Base-by-base conservation (phyloP, 805 yeast species). In the Candida fluviatilis region DNA sequence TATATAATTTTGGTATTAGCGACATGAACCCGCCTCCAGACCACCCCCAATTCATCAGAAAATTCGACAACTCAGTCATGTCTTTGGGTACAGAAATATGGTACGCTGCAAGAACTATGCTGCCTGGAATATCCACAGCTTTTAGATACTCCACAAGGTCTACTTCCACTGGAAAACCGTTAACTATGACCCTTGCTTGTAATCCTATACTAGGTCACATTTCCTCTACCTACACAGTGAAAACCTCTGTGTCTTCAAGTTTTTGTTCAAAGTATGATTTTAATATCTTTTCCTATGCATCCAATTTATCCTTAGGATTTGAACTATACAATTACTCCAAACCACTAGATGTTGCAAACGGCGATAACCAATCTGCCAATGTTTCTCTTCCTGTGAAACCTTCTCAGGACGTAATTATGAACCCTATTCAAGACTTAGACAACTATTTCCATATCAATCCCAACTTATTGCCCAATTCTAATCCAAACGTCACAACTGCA, bases 151-250 rank as follows among this genome's bases (percentile, higher is more conserved):
- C 91, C 1, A 86, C 96, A 0, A 82, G 86, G 44, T 80, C 96
- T 0, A 80, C 93, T 0, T 78, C 85, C 31, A 84, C 95, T 0
- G 95, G 95, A 3, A 84, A 87, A 45, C 99, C 99, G 0, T 62
- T 90, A 45, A 85, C 96, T 0, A 75, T 93, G 73, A 84, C 98
- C 0, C 53, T 91, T 28, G 82, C 95, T 0, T 72, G 83, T 41
- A 93, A 93, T 57, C 99, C 99, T 1, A 66, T 93, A 12, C 67
- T 91, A 55, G 99, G 99, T 2, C 90, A 89, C 47, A 62, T 93
- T 2, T 82, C 95, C 2, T 82, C 95, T 1, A 83, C 95, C 0
- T 93, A 90, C 55, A 78, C 96, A 1, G 87, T 89, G 24, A 81
- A 82, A 51, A 85, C 96, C 0, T 78, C 86, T 4, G 71, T 79